A percentile compares a stretch with the other conserved stretches of the same genome.
phyloP scores from a whole-genome alignment of 495 filamentous ascomycete genomes.

The Neohortaea acidophila region DNA sequence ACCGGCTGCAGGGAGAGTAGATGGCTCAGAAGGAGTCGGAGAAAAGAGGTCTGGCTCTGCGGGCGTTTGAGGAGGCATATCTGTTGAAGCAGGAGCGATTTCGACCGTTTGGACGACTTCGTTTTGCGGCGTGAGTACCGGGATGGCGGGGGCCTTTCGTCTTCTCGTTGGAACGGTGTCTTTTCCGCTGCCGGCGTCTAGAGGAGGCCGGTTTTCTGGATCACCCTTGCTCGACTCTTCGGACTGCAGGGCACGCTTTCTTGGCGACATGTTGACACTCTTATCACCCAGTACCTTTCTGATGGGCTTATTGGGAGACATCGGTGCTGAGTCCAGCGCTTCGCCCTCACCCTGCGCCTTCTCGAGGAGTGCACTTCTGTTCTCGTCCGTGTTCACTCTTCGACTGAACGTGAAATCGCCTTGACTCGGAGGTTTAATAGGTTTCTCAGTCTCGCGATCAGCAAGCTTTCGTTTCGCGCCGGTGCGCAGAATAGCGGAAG shows the following conservation, averaged over 20 bases:
- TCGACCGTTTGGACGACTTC: conserved; percentile 16
- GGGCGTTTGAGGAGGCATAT: conserved; percentile 24
- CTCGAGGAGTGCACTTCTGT: not conserved
- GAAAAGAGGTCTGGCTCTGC: conserved; percentile 23
- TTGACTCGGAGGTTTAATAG: conserved; percentile 18
- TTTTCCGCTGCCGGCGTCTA: not conserved
- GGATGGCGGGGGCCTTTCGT: conserved; percentile 12
- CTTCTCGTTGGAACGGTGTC: conserved; percentile 3
- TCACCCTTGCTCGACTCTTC: conserved; percentile 16
- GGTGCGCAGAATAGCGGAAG: conserved; percentile 25
- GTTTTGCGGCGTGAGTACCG: conserved; percentile 10
- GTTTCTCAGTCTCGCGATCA: conserved; percentile 32
- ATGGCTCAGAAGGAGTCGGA: conserved; percentile 24
- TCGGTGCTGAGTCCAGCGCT: not conserved
- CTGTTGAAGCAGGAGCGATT: conserved; percentile 7
- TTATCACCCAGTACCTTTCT: conserved; percentile 24
- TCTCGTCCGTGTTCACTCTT: conserved; percentile 3
- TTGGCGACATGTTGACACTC: conserved; percentile 27
- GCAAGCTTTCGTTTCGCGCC: conserved; percentile 51
- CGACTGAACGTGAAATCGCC: conserved; percentile 39
- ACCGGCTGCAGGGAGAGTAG: conserved; percentile 15
- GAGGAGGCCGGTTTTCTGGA: conserved; percentile 14
- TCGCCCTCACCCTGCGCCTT: not conserved
- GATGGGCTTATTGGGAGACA: conserved; percentile 10
- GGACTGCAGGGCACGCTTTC: conserved; percentile 15